Evolutionary conservation across 257 asterid species (phyloP), one percentile per base, ranked within the genome.

Genomic region (Nicotiana paniculata): DNA sequence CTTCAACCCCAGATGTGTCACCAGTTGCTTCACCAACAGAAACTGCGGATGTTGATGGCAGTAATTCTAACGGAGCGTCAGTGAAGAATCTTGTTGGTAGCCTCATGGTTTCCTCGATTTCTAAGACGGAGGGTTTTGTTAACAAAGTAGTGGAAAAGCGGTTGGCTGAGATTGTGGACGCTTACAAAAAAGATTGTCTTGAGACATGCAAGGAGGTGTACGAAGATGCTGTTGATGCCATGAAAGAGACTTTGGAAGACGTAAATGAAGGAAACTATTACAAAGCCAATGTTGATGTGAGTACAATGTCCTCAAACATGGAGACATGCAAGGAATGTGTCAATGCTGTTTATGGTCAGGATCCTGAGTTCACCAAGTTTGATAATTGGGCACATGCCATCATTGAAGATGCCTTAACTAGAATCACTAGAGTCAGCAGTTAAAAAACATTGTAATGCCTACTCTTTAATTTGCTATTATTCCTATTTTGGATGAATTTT

Each of bases 231-330:
- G 39, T 82, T 4, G 85, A 81, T 4, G 80, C 88, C 0, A 80
- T 85, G 86, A 85, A 85, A 86, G 85, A 35, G 4, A 87, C 82
- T 9, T 15, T 86, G 85, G 80, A 86, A 68, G 82, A 81, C 63
- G 63, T 86, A 3, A 9, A 46, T 10, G 64, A 82, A 12, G 88
- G 91, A 6, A 84, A 88, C 62, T 86, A 83, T 32, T 35, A 70
- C 30, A 85, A 83, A 83, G 91, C 91, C 15, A 82, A 67, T 58
- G 80, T 88, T 12, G 88, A 86, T 75, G 82, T 86, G 5, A 82
- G 88, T 75, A 86, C 88, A 4, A 83, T 87, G 18, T 53, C 37
- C 24, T 2, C 58, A 70, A 43, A 21, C 26, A 70, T 70, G 78
- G 78, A 21, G 6, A 70, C 78, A 11, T 70, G 78, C 5, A 70